A percentile compares a stretch with the other conserved stretches of the same genome.
These are phyloP conservation scores for Ormosia semicastrata DNA, from an alignment of 306 rosid genomes.

Conservation along the genomic window DNA sequence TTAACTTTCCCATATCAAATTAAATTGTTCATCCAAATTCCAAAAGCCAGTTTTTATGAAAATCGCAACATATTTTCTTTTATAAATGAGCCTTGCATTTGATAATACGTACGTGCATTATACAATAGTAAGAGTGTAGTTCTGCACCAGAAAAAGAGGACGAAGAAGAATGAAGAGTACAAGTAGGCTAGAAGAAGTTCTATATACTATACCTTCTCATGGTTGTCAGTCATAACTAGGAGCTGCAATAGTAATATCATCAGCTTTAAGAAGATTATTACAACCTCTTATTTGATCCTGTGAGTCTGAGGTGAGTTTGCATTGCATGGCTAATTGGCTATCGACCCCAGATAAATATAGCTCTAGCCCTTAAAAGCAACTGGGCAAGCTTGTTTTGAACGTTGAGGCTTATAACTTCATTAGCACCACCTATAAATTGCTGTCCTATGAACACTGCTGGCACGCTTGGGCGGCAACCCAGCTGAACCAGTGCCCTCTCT, in stretches of 20 bases:
- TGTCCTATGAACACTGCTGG: constrained; percentile 55
- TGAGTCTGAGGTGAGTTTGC: not conserved
- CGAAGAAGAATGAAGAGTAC: not conserved
- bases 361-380: constrained; percentile 47
- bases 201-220: not conserved
- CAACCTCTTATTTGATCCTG: not conserved
- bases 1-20: not conserved
- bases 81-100: not conserved
- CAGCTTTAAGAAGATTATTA: not conserved
- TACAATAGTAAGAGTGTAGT: not conserved
- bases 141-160: not conserved
- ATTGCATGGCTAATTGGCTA: not conserved
- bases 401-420: constrained; percentile 45
- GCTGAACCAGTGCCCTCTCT: constrained; percentile 31
- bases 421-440: constrained; percentile 48
- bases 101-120: constrained; percentile 13
- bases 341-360: constrained; percentile 44
- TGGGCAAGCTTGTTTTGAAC: constrained; percentile 46
- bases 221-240: not conserved
- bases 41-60: not conserved
- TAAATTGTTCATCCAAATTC: constrained; percentile 5
- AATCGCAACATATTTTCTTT: not conserved
- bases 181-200: constrained; percentile 6
- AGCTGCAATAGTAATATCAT: not conserved
- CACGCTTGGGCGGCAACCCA: constrained; percentile 45